Evolutionary conservation across 768 basidiomycete genomes (phyloP), one percentile per base, ranked within the genome.

Genomic region (Suillus clintonianus): DNA sequence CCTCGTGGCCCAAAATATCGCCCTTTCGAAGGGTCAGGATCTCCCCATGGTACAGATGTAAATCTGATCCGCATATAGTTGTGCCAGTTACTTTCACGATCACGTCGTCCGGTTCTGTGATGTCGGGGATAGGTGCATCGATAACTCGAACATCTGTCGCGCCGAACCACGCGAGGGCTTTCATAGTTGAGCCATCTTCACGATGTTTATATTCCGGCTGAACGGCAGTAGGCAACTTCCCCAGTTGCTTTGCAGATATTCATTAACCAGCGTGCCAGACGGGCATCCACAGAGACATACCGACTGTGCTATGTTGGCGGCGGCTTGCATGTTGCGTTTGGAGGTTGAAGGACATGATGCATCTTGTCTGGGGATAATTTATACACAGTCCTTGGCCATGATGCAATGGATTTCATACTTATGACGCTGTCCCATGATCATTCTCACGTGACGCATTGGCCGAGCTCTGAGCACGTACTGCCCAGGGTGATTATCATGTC

Each of bases 1-100:
- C 83, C 75, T 91, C 89, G 71, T 91, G 90, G 0, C 90, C 90
- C 0, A 92, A 76, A 61, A 92, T 91, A 72, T 92, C 90, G 9
- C 88, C 90, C 68, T 86, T 83, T 72, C 92, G 85, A 48, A 93
- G 72, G 2, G 84, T 79, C 68, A 90, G 70, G 64, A 92, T 90
- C 68, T 89, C 89, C 0, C 88, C 87, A 65, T 90, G 86, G 65
- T 85, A 86, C 48, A 89, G 71, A 70, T 89, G 88, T 19, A 89
- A 75, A 69, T 89, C 87, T 6, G 84, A 86, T 6, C 90, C 87
- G 67, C 89, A 90, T 55, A 90, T 86, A 19, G 89, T 93, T 0
- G 88, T 87, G 0, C 90, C 91, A 24, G 91, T 92, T 4, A 92
- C 86, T 73, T 86, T 84, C 61, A 93, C 68, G 61, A 93, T 86